Base-by-base conservation (phyloP, 805 yeast species). In the Pichia paraexigua region DNA sequence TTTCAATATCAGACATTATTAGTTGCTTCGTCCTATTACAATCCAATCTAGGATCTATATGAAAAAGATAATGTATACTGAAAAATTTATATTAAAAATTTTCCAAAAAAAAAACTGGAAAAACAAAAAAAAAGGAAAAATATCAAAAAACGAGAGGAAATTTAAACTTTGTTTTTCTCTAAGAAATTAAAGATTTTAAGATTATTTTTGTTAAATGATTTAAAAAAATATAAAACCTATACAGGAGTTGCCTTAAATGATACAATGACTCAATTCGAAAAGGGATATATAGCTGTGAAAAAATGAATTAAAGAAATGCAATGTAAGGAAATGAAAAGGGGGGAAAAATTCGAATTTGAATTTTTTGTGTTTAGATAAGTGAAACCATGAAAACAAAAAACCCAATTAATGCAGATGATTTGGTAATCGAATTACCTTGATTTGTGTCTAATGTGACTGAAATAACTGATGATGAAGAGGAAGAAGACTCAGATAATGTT, bases 1-100 rank as follows among this genome's bases (percentile, higher is more conserved):
- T 47, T 44, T 65, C 65, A 25, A 45, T 56, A 46, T 56, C 58
- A 18, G 63, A 47, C 68, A 63, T 64, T 41, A 17, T 60, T 15
- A 13, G 21, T 20, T 40, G 22, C 4, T 37, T 37, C 3, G 6
- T 30, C 12, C 15, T 13, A 13, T 30, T 2, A 3, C 30, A 27
- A 12, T 30, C n/a, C 35, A 30, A 30, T 30, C 7, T n/a, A 30
- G 3, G 35, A 30, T 13, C 12, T 30, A 13, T n/a, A 3, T 13
- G 7, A 13, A 30, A 30, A 30, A 30, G n/a, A 30, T 30, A 30
- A 30, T 13, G 35, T 2, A 30, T 30, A 30, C 11, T 30, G 35
- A 43, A 42, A 24, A 40, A 46, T 27, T 24, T 39, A 20, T 12
- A 25, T 41, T 25, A 27, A 30, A 30, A 49, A 44, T n/a, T 35